Base-by-base conservation (phyloP, 345 rosid genomes). In the Xanthoceras sorbifolium region DNA sequence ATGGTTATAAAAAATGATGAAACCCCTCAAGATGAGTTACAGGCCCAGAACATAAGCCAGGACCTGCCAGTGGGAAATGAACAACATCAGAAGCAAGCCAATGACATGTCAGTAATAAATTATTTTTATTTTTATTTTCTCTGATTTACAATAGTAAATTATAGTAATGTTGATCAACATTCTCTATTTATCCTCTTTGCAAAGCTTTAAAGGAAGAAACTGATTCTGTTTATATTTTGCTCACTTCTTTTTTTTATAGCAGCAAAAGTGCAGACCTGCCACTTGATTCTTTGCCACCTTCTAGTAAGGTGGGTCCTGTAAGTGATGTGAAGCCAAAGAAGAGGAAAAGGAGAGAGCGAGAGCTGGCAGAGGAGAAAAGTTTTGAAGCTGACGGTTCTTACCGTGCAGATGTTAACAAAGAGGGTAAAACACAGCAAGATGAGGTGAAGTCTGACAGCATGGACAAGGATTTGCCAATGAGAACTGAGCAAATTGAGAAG, bases 401-500 rank as follows among this genome's bases (percentile, higher is more conserved):
- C 17, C 18, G 15, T 60, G 31, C 11, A 31, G 69, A 42, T 63
- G 46, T 71, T 28, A 29, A n/a, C 9, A 73, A 48, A 42, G 73
- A 38, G 60, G 52, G 65, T 48, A 40, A 57, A 4, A 34, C 64
- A 59, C 20, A 25, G 29, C 50, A 64, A 65, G 77, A 64, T 38
- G 71, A 74, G 65, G 8, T n/a, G 7, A 81, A 46, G 31, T 29
- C 74, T 17, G 34, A 38, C 32, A 64, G 61, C 38, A 34, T 72
- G n/a, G 66, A 42, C 42, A 31, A 38, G 38, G 38, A 64, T 55
- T 9, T 22, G 10, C 66, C 59, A 34, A 34, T 26, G 36, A 57
- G 57, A 71, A 40, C 68, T 78, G 70, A 78, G 48, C 73, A 73
- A 74, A 81, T 70, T 63, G 86, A 83, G 59, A 81, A 34, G 80